Base-by-base conservation (phyloP, 208 protist genomes). In the Leishmania guyanensis region DNA sequence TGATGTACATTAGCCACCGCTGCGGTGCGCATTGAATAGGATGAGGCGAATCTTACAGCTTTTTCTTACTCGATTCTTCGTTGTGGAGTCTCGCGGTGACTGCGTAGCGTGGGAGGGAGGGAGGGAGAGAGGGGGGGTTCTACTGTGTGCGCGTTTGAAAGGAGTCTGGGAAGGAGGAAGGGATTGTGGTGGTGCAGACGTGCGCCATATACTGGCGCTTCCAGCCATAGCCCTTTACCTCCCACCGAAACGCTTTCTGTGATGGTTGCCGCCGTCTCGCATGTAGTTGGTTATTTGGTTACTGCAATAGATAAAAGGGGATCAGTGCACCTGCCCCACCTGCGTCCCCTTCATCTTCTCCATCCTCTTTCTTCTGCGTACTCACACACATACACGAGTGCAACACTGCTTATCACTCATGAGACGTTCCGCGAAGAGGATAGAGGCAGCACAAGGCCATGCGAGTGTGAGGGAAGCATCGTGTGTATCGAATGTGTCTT, bases 1-100 rank as follows among this genome's bases (percentile, higher is more conserved):
- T 26, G 53, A 72, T 53, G 39, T 73, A 54, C 71, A 82, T 80
- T 33, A 53, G 62, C 51, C 46, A 77, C 22, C 26, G 69, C 20
- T 33, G 39, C 48, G 9, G 46, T 73, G 16, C 33, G 39, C n/a
- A 12, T 53, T 79, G 43, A 12, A 75, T 73, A 51, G 48, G 82
- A 10, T 50, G 46, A 5, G 5, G 26, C 16, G 3, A 12, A 20
- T 51, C 39, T 48, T 58, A 65, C 36, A 60, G 33, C 2, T 43
- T 16, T 29, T 8, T 39, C 33, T 73, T 51, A 43, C 56, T 53
- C 56, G 2, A 53, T 51, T 68, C 0, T 29, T 78, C 29, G 65
- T n/a, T 39, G 48, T 26, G 43, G 5, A n/a, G 29, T 8, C 22
- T 22, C 51, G 29, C 46, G n/a, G 1, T 26, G 33, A 43, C 48